Conservation (phyloP, 1,139 yeast genomes). For the Hansenula anomala region DNA sequence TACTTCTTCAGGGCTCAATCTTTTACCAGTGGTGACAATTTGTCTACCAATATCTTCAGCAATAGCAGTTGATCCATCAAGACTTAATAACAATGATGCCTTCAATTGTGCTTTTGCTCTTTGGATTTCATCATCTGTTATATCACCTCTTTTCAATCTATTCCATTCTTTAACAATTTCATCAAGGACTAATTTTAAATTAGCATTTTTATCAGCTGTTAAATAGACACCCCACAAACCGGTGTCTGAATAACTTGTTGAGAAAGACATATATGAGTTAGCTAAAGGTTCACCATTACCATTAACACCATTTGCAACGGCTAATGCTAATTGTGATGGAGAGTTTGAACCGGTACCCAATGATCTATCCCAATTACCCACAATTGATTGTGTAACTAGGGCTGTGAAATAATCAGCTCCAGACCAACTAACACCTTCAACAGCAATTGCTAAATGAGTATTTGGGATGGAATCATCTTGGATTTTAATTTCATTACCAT, state of each 20-base stretch:
- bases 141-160: constrained; percentile 69
- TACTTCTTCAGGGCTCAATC: constrained; percentile 89
- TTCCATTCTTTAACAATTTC: constrained; percentile 87
- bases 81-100: constrained; percentile 81
- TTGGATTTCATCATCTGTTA: constrained; percentile 83
- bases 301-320: constrained; percentile 56
- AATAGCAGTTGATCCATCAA: constrained; percentile 93
- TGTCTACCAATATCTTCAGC: constrained; percentile 99
- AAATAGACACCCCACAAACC: constrained; percentile 97
- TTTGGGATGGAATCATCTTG: constrained; percentile 81
- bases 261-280: constrained; percentile 92
- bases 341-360: constrained; percentile 70
- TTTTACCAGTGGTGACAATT: constrained; percentile 87
- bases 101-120: constrained; percentile 92
- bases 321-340: constrained; percentile 74
- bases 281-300: constrained; percentile 55
- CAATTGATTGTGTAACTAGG: constrained; percentile 91
- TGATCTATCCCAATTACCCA: constrained; percentile 97
- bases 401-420: constrained; percentile 95
- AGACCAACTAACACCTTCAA: constrained; percentile 98
- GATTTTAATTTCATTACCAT: constrained; percentile 82
- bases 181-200: constrained; percentile 63
- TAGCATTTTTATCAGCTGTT: constrained; percentile 65
- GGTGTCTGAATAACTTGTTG: constrained; percentile 95
- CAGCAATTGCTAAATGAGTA: constrained; percentile 88